Evolutionary conservation across 140 eudicot species (phyloP).

Genomic region (Anethum foeniculum): DNA sequence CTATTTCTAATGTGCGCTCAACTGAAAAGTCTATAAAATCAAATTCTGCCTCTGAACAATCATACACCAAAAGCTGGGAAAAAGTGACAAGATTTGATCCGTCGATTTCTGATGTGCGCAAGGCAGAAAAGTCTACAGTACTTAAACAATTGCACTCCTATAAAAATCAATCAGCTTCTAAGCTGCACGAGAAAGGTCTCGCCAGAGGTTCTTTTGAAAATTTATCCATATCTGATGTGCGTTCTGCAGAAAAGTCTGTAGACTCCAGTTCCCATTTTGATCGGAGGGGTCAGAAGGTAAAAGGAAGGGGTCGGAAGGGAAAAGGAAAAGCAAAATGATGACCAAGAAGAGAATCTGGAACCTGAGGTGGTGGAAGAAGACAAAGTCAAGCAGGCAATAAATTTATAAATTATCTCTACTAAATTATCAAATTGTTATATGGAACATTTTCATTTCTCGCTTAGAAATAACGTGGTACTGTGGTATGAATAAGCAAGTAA

Average conservation of each 20-base stretch:
- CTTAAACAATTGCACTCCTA: background rate
- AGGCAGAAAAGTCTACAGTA: background rate
- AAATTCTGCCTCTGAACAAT: background rate
- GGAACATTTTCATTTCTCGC: background rate
- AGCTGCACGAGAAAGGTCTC: background rate
- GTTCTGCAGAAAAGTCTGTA: constrained; percentile 6
- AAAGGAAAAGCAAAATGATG: constrained; percentile 47
- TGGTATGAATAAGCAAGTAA: background rate
- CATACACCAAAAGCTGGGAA: background rate
- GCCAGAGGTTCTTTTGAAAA: background rate
- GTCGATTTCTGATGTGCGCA: background rate
- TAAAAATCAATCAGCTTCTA: background rate
- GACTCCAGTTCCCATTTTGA: background rate
- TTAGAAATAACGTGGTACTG: background rate
- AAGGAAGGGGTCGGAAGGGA: background rate
- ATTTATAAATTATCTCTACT: background rate
- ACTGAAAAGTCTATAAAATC: background rate
- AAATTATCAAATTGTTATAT: background rate
- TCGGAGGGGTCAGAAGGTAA: background rate
- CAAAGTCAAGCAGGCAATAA: background rate
- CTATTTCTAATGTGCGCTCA: background rate
- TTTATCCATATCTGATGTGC: constrained; percentile 5
- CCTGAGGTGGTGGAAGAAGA: background rate
- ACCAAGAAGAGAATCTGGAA: constrained; percentile 30
- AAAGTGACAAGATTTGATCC: background rate